Base-by-base conservation (phyloP, 768 basidiomycete species). In the Candolleomyces eurysporus region DNA sequence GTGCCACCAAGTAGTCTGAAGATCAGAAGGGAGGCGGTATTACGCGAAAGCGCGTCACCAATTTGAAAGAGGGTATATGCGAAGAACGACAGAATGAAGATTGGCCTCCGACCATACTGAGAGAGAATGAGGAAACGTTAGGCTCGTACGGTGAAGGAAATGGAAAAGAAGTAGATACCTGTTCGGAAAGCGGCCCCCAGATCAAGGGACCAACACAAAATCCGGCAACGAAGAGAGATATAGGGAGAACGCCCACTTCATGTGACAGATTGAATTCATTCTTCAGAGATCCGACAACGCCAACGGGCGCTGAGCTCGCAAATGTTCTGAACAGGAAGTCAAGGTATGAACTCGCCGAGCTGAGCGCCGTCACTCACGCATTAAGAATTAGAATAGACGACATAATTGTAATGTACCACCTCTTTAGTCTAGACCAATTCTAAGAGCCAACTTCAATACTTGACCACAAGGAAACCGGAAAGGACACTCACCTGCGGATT, bases 1-100 rank as follows among this genome's bases (percentile, higher is more conserved):
- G 77, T 75, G 14, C 91, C 90, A 2, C 85, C 82, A 16, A 91
- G 68, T 68, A 91, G 87, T 19, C 91, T 83, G 65, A 89, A 84
- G n/a, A 88, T 66, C 14, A 93, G 76, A n/a, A 92, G 69, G 3
- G 86, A 82, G 7, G 76, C 78, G 1, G 84, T 84, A 70, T 89
- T 90, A 48, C 76, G 72, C 0, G 86, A 75, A 3, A 90, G 73
- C 0, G 89, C 88, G 40, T 79, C 79, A 36, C 82, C 90, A 31
- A 89, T 69, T 75, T 86, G 85, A 67, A 89, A 89, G 46, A 88
- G 78, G 16, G 78, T 73, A 71, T 87, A 90, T 13, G 82, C 68
- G 11, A 84, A 66, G 71, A 88, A 87, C 9, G 86, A 74, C 21
- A 79, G 64, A 32, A 88, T 72, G 65, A 85, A 89, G 14, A 87